Base-by-base conservation (phyloP, 768 basidiomycete genomes). In the Lyophyllum atratum region DNA sequence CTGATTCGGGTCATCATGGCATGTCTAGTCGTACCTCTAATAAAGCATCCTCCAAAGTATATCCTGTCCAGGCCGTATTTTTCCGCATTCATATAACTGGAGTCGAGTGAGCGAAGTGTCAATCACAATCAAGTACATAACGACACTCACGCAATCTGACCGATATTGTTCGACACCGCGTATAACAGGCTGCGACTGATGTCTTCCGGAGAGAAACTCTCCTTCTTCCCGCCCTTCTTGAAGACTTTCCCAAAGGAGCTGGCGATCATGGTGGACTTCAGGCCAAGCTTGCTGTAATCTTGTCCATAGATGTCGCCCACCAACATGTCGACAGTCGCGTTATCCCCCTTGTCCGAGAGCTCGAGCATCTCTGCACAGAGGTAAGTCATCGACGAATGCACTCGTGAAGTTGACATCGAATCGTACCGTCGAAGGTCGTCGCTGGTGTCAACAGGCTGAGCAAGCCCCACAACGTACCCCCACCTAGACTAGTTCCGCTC, bases 301-400 rank as follows among this genome's bases (percentile, higher is more conserved):
- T 93, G 90, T n/a, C 97, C 93, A 71, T 97, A 99, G 64, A 99
- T 99, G 75, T 99, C 97, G 33, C 97, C 96, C 44, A 99, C 95
- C 47, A 98, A 87, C 96, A 98, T 98, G 72, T 99, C 97, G 14
- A 98, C 95, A 5, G 82, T 81, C 42, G 91, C 85, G 69, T 99
- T 98, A 74, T 97, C 93, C 37, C 97, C 97, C 68, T 83, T 71
- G 73, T 99, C 97, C 0, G 97, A 97, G 21, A 99, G 80, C 8
- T 86, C 84, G 62, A 99, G 78, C 96, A 99, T 99, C 72, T 98
- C 97, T 99, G 75, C 57, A 55, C 53, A 28, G 1, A 14, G 22
- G 40, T 37, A 58, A 49, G 26, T 44, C 26, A 52, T 40, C 44
- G 50, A 19, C 10, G 11, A 49, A 33, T 39, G 24, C 40, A 54